Evolutionary conservation across 805 yeast species (phyloP).

Genomic region (Scheffersomyces stipitis): DNA sequence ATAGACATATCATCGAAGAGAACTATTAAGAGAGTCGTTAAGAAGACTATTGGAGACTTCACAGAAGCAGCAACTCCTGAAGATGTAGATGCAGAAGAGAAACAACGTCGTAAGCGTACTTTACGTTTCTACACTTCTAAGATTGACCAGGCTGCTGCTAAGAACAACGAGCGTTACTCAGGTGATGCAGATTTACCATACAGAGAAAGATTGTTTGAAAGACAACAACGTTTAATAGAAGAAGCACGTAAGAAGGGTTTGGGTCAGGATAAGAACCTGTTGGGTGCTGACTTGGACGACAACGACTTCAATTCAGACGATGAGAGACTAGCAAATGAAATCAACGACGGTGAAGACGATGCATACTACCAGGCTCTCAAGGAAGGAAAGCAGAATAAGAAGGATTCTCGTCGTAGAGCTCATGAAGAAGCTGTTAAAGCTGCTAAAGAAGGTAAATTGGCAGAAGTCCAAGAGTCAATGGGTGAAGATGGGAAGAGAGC

Average conservation of each 20-base stretch:
- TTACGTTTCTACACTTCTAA: constrained; percentile 95
- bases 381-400: constrained; percentile 46
- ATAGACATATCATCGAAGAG: constrained; percentile 48
- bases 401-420: constrained; percentile 55
- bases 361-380: constrained; percentile 61
- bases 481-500: constrained; percentile 92
- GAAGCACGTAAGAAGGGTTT: constrained; percentile 85
- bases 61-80: constrained; percentile 68
- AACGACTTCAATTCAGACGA: constrained; percentile 51
- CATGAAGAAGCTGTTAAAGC: constrained; percentile 75
- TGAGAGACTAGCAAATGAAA: constrained; percentile 39
- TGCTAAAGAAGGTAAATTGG: constrained; percentile 79
- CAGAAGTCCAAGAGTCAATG: constrained; percentile 62
- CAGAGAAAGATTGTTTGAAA: constrained; percentile 83
- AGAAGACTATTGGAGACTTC: constrained; percentile 45
- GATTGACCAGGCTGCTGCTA: constrained; percentile 79
- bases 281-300: constrained; percentile 58
- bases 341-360: constrained; percentile 49
- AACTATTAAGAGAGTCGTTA: constrained; percentile 37
- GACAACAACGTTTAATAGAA: constrained; percentile 82
- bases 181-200: constrained; percentile 95
- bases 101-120: constrained; percentile 72
- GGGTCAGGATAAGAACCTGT: constrained; percentile 42
- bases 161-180: constrained; percentile 55
- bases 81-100: constrained; percentile 84